A percentile compares a stretch with the other conserved stretches of the same genome.
These are phyloP conservation scores for Neonectria hederae DNA, from an alignment of 2,329 filamentous ascomycete species.

Conservation along the genomic window DNA sequence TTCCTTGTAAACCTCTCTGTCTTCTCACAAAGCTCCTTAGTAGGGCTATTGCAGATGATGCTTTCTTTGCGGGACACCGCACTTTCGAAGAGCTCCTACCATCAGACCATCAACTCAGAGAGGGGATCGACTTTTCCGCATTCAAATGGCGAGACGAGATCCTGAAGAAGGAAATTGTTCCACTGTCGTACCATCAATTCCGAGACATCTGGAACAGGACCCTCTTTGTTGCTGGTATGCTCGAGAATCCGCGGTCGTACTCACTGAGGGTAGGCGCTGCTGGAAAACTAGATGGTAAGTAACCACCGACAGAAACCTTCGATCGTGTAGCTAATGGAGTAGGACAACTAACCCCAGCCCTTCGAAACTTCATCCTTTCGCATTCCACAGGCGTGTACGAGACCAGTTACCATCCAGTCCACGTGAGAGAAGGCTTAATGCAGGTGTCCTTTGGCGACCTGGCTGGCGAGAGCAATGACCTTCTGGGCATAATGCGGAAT, in stretches of 20 bases:
- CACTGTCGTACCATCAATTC: neutral
- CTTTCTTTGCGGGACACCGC: neutral
- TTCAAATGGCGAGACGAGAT: neutral
- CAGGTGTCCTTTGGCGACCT: neutral
- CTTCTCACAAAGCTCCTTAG: neutral
- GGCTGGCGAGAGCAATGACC: neutral
- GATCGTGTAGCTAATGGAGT: no score
- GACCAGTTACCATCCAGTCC: neutral
- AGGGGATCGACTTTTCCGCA: neutral
- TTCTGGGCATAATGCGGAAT: neutral
- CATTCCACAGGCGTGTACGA: neutral
- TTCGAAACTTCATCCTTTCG: neutral
- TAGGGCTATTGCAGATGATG: neutral
- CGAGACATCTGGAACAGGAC: neutral
- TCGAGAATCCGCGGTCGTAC: neutral
- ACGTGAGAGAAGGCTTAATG: neutral
- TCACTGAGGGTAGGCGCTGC: neutral
- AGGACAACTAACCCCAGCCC: neutral
- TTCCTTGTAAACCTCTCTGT: neutral
- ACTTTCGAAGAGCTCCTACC: neutral
- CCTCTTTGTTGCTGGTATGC: neutral
- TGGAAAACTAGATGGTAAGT: neutral
- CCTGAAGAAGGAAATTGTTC: neutral
- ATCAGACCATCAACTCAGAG: neutral
- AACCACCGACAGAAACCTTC: neutral